Evolutionary conservation across 2,329 filamentous ascomycete genomes (phyloP).

Genomic region (Chrysosporium queenslandicum): DNA sequence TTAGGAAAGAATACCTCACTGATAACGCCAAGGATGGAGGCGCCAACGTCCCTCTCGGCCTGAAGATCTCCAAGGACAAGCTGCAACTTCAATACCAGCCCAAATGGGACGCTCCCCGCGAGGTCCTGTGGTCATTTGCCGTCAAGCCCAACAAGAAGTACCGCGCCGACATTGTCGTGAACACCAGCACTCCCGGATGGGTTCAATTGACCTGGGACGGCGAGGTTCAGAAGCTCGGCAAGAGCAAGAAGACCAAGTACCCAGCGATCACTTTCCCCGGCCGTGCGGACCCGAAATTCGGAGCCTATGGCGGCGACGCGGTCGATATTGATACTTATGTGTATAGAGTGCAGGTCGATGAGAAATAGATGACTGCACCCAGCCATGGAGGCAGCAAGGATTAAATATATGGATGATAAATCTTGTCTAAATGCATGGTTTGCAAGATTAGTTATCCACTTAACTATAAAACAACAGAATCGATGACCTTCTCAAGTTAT

Average conservation of each 20-base stretch:
- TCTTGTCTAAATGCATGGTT: too few relatives aligned
- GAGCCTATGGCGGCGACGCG: conserved; percentile 11
- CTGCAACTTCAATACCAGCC: conserved; percentile 16
- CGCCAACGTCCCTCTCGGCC: conserved; percentile 13
- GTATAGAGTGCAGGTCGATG: conserved; percentile 12
- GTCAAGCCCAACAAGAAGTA: conserved; percentile 11
- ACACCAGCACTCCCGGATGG: conserved; percentile 13
- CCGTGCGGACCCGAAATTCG: conserved; percentile 14
- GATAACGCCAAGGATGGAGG: conserved; percentile 12
- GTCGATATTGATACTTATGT: conserved; percentile 14
- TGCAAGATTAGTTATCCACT: too few relatives aligned
- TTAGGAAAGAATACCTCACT: conserved; percentile 14
- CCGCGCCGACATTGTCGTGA: conserved; percentile 10
- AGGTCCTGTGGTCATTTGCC: conserved; percentile 9
- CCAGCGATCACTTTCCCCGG: conserved; percentile 15
- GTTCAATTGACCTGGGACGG: conserved; percentile 13
- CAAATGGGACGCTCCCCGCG: conserved; percentile 13
- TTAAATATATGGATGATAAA: too few relatives aligned
- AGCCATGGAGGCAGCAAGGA: too few relatives aligned
- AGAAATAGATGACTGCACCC: not conserved
- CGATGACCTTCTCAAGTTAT: too few relatives aligned
- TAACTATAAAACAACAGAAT: too few relatives aligned
- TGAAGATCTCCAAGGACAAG: conserved; percentile 13
- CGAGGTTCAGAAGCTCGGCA: conserved; percentile 11
- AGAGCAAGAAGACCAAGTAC: conserved; percentile 7